Evolutionary conservation across 2,329 filamentous ascomycete genomes (phyloP).

Genomic region (Paracoccidioides brasiliensis): DNA sequence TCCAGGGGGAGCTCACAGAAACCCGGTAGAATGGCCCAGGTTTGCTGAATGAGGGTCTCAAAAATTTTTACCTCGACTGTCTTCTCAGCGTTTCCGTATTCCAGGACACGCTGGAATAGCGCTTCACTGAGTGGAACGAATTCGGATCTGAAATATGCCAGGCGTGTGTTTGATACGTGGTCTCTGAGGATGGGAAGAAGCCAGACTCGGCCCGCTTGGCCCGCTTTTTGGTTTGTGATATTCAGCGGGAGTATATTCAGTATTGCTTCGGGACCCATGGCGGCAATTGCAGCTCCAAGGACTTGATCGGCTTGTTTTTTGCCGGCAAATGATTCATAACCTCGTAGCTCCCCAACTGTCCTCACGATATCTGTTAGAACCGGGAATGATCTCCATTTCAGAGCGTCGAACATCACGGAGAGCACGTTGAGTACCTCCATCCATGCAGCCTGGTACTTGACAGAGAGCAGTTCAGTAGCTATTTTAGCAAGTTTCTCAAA

Average conservation of each 20-base stretch:
- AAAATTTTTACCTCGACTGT: constrained; percentile 97
- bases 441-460: constrained; percentile 91
- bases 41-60: constrained; percentile 88
- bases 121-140: constrained; percentile 80
- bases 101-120: constrained; percentile 78
- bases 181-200: constrained; percentile 84
- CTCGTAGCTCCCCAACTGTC: constrained; percentile 72
- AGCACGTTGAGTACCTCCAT: constrained; percentile 86
- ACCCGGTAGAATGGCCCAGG: constrained; percentile 84
- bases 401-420: constrained; percentile 69
- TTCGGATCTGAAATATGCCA: constrained; percentile 72
- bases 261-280: constrained; percentile 79
- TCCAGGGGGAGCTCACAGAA: constrained; percentile 92
- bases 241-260: constrained; percentile 77
- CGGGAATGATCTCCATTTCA: constrained; percentile 74
- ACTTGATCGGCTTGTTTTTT: constrained; percentile 94
- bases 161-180: constrained; percentile 73
- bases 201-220: constrained; percentile 81
- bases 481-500: constrained; percentile 64
- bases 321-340: constrained; percentile 75
- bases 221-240: constrained; percentile 60
- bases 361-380: constrained; percentile 63
- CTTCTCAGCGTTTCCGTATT: constrained; percentile 71
- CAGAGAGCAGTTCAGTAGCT: constrained; percentile 61
- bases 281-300: constrained; percentile 71